Conservation (phyloP, 2,329 filamentous ascomycete genomes). For the Tolypocladium sp. region DNA sequence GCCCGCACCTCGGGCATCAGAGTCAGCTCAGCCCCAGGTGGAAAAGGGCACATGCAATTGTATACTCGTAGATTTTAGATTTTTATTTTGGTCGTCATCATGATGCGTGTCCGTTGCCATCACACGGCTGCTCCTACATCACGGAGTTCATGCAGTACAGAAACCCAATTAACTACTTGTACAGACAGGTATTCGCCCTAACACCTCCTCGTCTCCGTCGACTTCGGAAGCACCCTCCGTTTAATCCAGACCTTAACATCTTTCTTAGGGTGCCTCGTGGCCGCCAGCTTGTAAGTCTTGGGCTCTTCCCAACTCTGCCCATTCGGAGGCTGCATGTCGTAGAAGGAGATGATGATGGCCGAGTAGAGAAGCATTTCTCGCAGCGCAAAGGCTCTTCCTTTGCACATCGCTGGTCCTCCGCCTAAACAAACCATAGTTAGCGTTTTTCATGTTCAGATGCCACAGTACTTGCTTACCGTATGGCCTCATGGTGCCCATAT, state of each 20-base stretch:
- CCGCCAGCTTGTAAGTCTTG: slow-evolving; percentile 13
- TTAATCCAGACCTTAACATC: slow-evolving; percentile 23
- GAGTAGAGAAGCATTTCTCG: slow-evolving; percentile 25
- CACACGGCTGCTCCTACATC: not conserved
- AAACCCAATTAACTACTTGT: not conserved
- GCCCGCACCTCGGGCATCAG: not conserved
- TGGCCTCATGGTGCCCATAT: slow-evolving; percentile 18
- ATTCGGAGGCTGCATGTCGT: slow-evolving; percentile 22
- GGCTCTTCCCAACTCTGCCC: slow-evolving; percentile 17
- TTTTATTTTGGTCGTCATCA: no score
- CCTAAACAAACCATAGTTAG: slow-evolving; percentile 10
- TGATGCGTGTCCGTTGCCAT: not conserved
- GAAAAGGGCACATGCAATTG: no score
- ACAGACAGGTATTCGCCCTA: not conserved
- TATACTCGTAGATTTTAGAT: no score
- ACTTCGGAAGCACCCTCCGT: slow-evolving; percentile 10
- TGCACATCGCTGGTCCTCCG: slow-evolving; percentile 20
- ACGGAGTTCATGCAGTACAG: not conserved
- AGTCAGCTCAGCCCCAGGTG: no score
- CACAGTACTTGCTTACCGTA: slow-evolving; percentile 17
- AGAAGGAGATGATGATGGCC: slow-evolving; percentile 24
- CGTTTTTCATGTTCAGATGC: not conserved
- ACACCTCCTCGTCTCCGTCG: not conserved
- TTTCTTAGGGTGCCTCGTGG: slow-evolving; percentile 15
- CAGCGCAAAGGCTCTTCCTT: slow-evolving; percentile 20